A percentile compares a stretch with the other conserved stretches of the same genome.
phyloP scores from a whole-genome alignment of 192 early-diverging fungal genomes.

The Linnemannia exigua region DNA sequence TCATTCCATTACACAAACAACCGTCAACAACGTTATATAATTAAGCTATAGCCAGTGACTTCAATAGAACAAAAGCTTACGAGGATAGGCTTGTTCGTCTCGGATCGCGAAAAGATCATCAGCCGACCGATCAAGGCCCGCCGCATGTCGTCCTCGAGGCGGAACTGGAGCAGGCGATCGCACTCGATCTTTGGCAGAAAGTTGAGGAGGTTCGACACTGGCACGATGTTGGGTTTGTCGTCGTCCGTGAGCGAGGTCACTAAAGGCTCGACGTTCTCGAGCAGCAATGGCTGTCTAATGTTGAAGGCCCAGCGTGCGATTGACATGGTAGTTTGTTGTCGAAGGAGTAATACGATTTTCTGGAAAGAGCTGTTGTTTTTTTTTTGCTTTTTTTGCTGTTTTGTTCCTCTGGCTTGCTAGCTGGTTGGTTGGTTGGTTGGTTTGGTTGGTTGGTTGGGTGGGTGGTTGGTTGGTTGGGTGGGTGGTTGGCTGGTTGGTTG shows the following conservation, averaged over 20 bases:
- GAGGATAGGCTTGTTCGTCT: conserved; percentile 45
- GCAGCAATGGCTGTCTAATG: conserved; percentile 43
- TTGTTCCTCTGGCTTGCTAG: background rate
- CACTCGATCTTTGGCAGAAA: conserved; percentile 44
- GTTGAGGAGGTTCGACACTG: conserved; percentile 41
- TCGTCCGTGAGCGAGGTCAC: conserved; percentile 45
- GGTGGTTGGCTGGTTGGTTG: background rate
- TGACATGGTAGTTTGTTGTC: conserved; percentile 20
- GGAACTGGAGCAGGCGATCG: conserved; percentile 39
- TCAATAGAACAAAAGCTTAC: conserved; percentile 19
- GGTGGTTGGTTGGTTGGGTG: background rate
- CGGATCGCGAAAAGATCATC: conserved; percentile 51
- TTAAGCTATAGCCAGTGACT: too few relatives aligned
- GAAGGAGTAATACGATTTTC: too few relatives aligned
- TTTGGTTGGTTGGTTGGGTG: background rate
- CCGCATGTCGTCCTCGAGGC: conserved; percentile 45
- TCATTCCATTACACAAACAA: conserved; percentile 18
- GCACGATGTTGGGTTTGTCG: conserved; percentile 38
- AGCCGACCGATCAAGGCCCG: conserved; percentile 42
- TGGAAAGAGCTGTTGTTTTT: too few relatives aligned
- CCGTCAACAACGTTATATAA: background rate
- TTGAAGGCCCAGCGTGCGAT: conserved; percentile 54
- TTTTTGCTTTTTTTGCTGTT: background rate
- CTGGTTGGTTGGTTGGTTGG: background rate
- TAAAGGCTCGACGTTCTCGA: conserved; percentile 42